phyloP scores from a whole-genome alignment of 2,329 filamentous ascomycete species.

The Didymella keratinophila region DNA sequence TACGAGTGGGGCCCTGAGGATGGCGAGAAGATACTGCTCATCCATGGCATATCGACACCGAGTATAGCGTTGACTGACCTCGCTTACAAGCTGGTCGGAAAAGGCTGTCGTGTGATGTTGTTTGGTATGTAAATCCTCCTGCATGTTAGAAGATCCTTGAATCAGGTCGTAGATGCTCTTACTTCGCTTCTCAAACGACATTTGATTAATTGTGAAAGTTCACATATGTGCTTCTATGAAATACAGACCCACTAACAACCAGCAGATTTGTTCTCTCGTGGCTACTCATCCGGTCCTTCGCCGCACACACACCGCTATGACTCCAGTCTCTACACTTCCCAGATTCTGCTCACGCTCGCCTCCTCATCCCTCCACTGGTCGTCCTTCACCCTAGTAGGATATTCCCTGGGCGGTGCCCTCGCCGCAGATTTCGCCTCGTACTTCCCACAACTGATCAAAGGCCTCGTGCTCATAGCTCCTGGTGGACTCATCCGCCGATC shows the following conservation, averaged over 20 bases:
- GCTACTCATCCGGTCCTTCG: conserved; percentile 76
- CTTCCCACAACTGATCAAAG: conserved; percentile 72
- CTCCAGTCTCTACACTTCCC: conserved; percentile 73
- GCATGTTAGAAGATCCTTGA: neutral
- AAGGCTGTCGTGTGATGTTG: conserved; percentile 78
- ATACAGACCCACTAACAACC: conserved; percentile 12
- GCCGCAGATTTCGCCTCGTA: conserved; percentile 72
- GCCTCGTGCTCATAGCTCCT: conserved; percentile 79
- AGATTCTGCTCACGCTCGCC: conserved; percentile 73
- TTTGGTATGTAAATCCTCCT: conserved; percentile 63
- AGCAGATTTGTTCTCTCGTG: conserved; percentile 75
- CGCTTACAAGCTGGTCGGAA: conserved; percentile 68
- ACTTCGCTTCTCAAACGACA: neutral
- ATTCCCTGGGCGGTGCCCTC: conserved; percentile 81
- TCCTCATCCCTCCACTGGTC: conserved; percentile 67
- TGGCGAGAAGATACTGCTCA: conserved; percentile 74
- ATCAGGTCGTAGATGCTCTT: neutral
- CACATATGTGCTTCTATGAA: neutral
- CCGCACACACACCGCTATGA: conserved; percentile 70
- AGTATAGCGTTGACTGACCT: conserved; percentile 72
- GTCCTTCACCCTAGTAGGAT: conserved; percentile 76
- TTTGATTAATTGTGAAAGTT: neutral
- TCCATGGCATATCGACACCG: conserved; percentile 85
- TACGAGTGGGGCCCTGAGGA: conserved; percentile 82
- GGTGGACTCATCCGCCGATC: conserved; percentile 74